Base-by-base conservation (phyloP, 2,329 filamentous ascomycete species). In the Scortechinia acanthostroma region DNA sequence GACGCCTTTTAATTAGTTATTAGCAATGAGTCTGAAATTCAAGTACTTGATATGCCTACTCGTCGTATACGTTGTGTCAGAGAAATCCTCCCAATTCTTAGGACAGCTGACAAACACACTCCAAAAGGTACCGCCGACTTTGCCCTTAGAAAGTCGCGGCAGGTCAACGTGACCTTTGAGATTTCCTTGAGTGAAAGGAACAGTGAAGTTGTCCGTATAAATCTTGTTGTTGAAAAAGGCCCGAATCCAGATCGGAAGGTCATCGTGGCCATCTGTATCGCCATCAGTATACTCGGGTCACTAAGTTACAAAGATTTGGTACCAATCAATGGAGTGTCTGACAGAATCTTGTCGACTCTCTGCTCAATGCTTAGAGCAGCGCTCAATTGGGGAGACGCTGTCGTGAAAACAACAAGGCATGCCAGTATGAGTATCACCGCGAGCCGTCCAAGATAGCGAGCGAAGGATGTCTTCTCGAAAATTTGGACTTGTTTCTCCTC, bases 71-170 rank as follows among this genome's bases (percentile, higher is more conserved):
- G 80, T 86, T 45, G 73, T 76, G 54, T 90, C 76, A 0, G 84
- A 86, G 56, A 88, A 90, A 61, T 94, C 80, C 3, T 74, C 74
- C 42, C 78, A 80, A 55, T 91, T 80, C 10, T 63, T 61, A 0
- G 91, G 90, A 57, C 91, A 96, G 0, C 78, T 77, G 33, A 86
- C 80, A 55, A 75, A 97, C 6, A 93, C 88, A 58, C 85, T 91
- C 91, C 91, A 96, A 60, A 96, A 96, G n/a, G 87, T 83, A 46
- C 90, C 91, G 30, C 90, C 90, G 50, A 84, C 80, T 52, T 74
- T 71, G 1, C 91, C 90, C 43, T 77, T 63, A 25, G 76, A 72
- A 42, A 95, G 72, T 3, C 91, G 80, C 1, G 85, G 82, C 5
- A 95, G 67, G 60, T 97, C 91, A 44, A 93, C 84, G 52, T 97